Percentiles rank a stretch among this genome's conserved stretches.
These are phyloP conservation scores for Lepidium africanum DNA, from an alignment of 345 rosid species.

Conservation along the genomic window DNA sequence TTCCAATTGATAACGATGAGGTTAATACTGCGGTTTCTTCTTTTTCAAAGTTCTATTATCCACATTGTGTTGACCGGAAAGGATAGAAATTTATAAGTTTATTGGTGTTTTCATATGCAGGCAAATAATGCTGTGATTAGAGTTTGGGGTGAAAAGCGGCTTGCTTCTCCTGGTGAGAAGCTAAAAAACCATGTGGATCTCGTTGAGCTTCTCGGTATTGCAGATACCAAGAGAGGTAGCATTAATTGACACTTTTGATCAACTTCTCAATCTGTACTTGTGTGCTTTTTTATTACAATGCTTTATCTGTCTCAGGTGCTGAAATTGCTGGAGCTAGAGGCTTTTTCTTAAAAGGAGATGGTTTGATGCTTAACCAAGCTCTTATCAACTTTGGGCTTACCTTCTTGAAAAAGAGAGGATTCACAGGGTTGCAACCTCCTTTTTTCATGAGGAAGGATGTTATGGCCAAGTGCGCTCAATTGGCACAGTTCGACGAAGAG, in stretches of 20 bases:
- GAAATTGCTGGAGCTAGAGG: slow-evolving; percentile 87
- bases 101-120: slow-evolving; percentile 31
- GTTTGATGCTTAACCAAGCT: slow-evolving; percentile 85
- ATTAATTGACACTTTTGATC: neutral
- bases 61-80: neutral
- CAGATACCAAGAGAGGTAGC: slow-evolving; percentile 73
- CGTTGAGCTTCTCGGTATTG: slow-evolving; percentile 78
- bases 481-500: slow-evolving; percentile 89
- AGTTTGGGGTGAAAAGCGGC: slow-evolving; percentile 53
- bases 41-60: neutral
- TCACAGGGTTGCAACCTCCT: slow-evolving; percentile 75
- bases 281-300: neutral
- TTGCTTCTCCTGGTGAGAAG: slow-evolving; percentile 35
- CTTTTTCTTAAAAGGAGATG: slow-evolving; percentile 77
- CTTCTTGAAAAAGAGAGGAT: slow-evolving; percentile 62
- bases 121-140: slow-evolving; percentile 59
- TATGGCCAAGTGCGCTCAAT: slow-evolving; percentile 91
- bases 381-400: slow-evolving; percentile 74
- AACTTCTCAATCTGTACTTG: neutral
- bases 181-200: slow-evolving; percentile 88
- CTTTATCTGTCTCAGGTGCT: slow-evolving; percentile 46
- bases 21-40: slow-evolving; percentile 23
- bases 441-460: slow-evolving; percentile 87
- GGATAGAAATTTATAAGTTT: neutral
- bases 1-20: slow-evolving; percentile 69